These are phyloP conservation scores for Avena insularis DNA, from an alignment of 176 grass and related monocot species.

Conservation along the genomic window DNA sequence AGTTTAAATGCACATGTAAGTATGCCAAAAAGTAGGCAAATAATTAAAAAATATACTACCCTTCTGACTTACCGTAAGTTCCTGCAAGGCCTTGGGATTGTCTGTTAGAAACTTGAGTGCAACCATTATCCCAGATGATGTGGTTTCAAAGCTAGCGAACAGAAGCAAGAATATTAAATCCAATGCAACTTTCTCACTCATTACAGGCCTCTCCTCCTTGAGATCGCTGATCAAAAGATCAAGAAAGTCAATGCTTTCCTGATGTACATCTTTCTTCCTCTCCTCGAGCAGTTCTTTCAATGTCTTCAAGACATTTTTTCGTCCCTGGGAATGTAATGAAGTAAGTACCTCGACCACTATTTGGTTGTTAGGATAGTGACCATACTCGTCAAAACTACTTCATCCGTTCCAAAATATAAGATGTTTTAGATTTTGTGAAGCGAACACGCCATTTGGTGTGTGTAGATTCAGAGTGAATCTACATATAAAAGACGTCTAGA, in stretches of 20 bases:
- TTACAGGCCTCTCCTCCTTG: slow-evolving; percentile 25
- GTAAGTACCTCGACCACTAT: no score
- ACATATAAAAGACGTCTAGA: no score
- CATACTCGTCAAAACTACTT: no score
- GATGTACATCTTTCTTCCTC: slow-evolving; percentile 20
- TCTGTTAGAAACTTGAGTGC: slow-evolving; percentile 55
- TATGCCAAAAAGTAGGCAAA: no score
- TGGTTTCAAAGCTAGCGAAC: slow-evolving; percentile 66
- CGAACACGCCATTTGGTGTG: no score
- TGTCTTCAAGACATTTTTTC: slow-evolving; percentile 45
- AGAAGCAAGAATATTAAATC: slow-evolving; percentile 62
- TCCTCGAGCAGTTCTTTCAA: slow-evolving; percentile 45
- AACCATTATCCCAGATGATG: slow-evolving; percentile 53
- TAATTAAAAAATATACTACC: no score
- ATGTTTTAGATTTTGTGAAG: no score
- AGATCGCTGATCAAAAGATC: slow-evolving; percentile 54
- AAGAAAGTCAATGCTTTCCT: slow-evolving; percentile 57
- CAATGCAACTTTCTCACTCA: slow-evolving; percentile 47
- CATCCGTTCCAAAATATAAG: no score
- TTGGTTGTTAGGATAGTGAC: no score
- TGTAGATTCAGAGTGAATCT: no score
- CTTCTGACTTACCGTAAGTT: slow-evolving; percentile 45
- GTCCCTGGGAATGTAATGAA: slow-evolving; percentile 33
- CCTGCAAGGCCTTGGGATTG: background rate
- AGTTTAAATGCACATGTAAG: no score